Conservation (phyloP, 352 stramenopile genomes). For the Phytophthora pluvialis region DNA sequence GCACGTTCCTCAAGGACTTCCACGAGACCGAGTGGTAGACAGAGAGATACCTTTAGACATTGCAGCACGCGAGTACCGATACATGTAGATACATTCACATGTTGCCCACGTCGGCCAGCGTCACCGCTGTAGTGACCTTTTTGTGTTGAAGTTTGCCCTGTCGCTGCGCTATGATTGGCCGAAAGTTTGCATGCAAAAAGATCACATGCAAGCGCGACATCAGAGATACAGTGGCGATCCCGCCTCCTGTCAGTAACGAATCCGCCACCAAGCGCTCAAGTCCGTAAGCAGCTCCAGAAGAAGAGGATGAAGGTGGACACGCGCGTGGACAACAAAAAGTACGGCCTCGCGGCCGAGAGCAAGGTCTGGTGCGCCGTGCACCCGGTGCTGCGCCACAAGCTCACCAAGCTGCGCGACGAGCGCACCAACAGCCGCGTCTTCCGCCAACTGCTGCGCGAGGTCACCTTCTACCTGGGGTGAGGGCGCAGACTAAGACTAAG, state of each 20-base stretch:
- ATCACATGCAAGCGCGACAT: slow-evolving; percentile 15
- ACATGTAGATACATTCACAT: slow-evolving; percentile 19
- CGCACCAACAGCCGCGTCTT: slow-evolving; percentile 94
- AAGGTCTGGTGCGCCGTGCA: slow-evolving; percentile 90
- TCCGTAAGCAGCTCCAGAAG: background rate
- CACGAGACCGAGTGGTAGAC: slow-evolving; percentile 90
- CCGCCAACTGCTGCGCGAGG: slow-evolving; percentile 95
- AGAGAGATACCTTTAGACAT: too few species aligned
- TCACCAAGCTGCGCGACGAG: slow-evolving; percentile 96
- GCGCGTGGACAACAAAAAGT: slow-evolving; percentile 70
- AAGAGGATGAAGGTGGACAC: slow-evolving; percentile 66
- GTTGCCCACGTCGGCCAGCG: slow-evolving; percentile 8
- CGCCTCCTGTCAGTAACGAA: slow-evolving; percentile 25
- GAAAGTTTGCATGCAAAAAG: slow-evolving; percentile 21
- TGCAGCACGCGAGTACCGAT: too few species aligned
- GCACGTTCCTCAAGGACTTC: slow-evolving; percentile 92
- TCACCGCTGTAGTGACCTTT: background rate
- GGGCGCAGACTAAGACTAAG: slow-evolving; percentile 22
- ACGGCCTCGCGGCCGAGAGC: slow-evolving; percentile 60
- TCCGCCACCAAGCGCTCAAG: slow-evolving; percentile 23
- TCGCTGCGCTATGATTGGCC: slow-evolving; percentile 24
- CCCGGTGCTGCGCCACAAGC: slow-evolving; percentile 95
- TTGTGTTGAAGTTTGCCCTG: slow-evolving; percentile 30
- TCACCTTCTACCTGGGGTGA: slow-evolving; percentile 98
- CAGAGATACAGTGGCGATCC: background rate